Base-by-base conservation (phyloP, 129 eudicot genomes). In the Helichrysum umbraculigerum region DNA sequence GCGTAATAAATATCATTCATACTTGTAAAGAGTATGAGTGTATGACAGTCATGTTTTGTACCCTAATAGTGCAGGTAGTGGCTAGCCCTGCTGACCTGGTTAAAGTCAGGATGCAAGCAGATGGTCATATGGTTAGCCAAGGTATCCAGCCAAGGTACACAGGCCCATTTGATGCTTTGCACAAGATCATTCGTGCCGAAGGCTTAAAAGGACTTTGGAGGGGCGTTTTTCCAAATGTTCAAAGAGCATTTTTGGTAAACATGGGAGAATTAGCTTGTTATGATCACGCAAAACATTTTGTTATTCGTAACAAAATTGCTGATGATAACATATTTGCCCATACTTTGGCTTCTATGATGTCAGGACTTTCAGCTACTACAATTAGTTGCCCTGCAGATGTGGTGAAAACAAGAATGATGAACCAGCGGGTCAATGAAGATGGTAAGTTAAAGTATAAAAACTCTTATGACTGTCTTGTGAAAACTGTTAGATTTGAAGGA, bases 31-130 rank as follows among this genome's bases (percentile, higher is more conserved):
- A 56, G 11, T 42, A 42, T 11, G 29, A 28, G 65, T 59, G 35
- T 3, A 63, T 63, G 41, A 63, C 68, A 30, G 7, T 62, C 35
- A 5, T 62, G 41, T 59, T 62, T 60, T 73, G 71, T 42, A 17
- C 61, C 32, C 5, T 88, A 78, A 56, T 72, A 73, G 77, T 69
- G 68, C 91, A 93, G 98, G 85, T 93, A 67, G 86, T 93, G 62
- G 91, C 98, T 39, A 93, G 98, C 84, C 98, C 98, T n/a, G 97
- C 98, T 68, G 97, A 93, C 81, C 90, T 93, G 4, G 84, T 93
- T 35, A 93, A 93, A 75, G 98, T 91, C 62, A 87, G 98, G 78
- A 90, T 93, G 96, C 98, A 91, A 88, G 97, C 96, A 16, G 97
- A 93, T 39, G 86, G 97, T 16, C 88, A 86, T 52, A 72, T 81